Base-by-base conservation (phyloP, 1,139 yeast genomes). In the Geotrichum histeridarum region DNA sequence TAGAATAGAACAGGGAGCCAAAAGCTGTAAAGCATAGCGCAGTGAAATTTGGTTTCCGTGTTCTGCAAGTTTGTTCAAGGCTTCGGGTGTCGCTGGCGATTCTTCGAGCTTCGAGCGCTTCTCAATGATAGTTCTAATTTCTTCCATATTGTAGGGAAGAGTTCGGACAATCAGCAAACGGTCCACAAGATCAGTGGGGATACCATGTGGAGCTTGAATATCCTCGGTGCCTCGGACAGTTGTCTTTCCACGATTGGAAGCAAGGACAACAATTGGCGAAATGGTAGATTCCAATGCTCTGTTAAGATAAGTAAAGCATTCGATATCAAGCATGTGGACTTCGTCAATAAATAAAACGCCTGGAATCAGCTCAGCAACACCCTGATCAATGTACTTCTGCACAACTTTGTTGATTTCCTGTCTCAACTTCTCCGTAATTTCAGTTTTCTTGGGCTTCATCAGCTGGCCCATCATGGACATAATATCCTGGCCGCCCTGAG, bases 401-500 rank as follows among this genome's bases (percentile, higher is more conserved):
- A 93, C 99, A 56, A 93, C 96, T 73, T 88, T 90, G 75, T 93
- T 91, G 61, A 93, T 96, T 73, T 93, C 99, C 44, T 78, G 76
- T 70, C 99, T 82, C 68, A 93, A 79, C 71, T 94, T 93, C 66
- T 93, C 99, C 46, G 99, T 94, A 67, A 93, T 93, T 73, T 93
- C 99, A n/a, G 99, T 93, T 75, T 93, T 93, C 64, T 87, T 85
- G 55, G 98, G 98, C 74, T 91, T 93, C 76, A 93, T 78, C 61
- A 93, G 77, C 74, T 93, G 99, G 45, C 98, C 98, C 99, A 93
- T 93, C 96, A 94, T 89, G 8, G 97, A 89, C 68, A 93, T 79
- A 51, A 94, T 95, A 68, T 93, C 99, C 73, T 94, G 99, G 35
- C 99, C 99, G 61, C 99, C 99, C 73, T 93, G 98, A 12, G 99